phyloP scores from a whole-genome alignment of 2,329 filamentous ascomycete species.

The Xylogone sp. region DNA sequence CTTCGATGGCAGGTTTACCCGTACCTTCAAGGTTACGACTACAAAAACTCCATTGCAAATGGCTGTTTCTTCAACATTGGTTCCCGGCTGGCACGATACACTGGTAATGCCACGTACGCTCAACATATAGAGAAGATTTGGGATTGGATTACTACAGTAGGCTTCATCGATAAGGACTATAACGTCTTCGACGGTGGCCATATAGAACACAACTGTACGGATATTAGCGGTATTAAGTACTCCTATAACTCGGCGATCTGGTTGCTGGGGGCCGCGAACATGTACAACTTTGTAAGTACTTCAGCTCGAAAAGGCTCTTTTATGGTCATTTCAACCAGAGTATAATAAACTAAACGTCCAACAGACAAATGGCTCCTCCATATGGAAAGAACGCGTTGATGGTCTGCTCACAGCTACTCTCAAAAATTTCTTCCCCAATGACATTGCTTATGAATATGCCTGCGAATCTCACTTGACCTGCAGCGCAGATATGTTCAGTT shows the following conservation, averaged over 20 bases:
- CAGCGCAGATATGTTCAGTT: constrained; percentile 60
- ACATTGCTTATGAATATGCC: constrained; percentile 55
- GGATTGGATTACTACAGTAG: constrained; percentile 55
- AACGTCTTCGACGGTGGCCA: constrained; percentile 55
- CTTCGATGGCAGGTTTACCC: constrained; percentile 83
- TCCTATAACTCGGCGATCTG: constrained; percentile 67
- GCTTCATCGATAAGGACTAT: constrained; percentile 54
- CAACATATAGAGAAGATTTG: constrained; percentile 72
- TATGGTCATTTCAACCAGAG: too few relatives aligned
- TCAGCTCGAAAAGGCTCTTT: too few relatives aligned
- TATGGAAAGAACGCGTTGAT: constrained; percentile 33
- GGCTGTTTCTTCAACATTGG: constrained; percentile 68
- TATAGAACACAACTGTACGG: constrained; percentile 41
- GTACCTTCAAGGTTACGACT: constrained; percentile 53
- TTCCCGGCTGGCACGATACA: constrained; percentile 72
- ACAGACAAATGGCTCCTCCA: constrained; percentile 32
- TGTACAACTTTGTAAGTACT: constrained; percentile 43
- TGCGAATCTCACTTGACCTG: constrained; percentile 53
- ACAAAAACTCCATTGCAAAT: constrained; percentile 67
- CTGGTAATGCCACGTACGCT: constrained; percentile 72
- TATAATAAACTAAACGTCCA: constrained; percentile 2
- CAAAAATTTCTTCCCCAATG: constrained; percentile 37
- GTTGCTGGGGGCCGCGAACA: constrained; percentile 47
- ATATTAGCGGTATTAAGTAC: constrained; percentile 59
- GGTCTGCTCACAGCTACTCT: constrained; percentile 30